Percentiles rank a stretch among this genome's conserved stretches.
Evolutionary conservation across 352 stramenopile genomes (phyloP).

Genomic region (Pythium coloratum): DNA sequence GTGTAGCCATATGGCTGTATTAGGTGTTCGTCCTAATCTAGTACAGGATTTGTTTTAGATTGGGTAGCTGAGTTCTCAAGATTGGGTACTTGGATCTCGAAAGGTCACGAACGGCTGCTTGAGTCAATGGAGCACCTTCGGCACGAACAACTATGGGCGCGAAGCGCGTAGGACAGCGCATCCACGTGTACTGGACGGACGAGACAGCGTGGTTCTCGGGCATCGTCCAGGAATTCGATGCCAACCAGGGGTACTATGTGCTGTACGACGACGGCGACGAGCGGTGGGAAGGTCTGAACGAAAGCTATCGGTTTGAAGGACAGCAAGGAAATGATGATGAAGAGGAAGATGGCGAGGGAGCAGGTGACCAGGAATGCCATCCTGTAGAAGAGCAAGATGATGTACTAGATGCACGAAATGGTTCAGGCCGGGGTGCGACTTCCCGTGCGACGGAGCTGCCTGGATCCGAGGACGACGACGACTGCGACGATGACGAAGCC

Average conservation of each 20-base stretch:
- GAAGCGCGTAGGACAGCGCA: constrained; percentile 54
- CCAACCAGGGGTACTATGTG: constrained; percentile 54
- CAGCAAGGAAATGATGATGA: constrained; percentile 14
- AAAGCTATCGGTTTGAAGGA: constrained; percentile 45
- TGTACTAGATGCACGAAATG: not conserved
- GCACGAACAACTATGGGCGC: constrained; percentile 6
- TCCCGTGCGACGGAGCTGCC: constrained; percentile 15
- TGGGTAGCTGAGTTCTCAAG: not conserved
- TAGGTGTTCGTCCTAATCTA: not conserved
- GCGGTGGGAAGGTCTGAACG: constrained; percentile 51
- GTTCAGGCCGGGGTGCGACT: not conserved
- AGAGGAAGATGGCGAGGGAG: constrained; percentile 4
- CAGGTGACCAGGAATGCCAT: constrained; percentile 6
- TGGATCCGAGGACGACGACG: not conserved
- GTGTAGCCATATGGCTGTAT: constrained; percentile 1
- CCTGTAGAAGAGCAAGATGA: not conserved
- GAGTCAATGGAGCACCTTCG: not conserved
- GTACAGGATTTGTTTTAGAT: not conserved
- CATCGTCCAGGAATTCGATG: constrained; percentile 41
- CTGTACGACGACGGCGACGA: constrained; percentile 84
- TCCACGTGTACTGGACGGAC: constrained; percentile 72
- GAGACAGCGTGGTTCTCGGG: constrained; percentile 77
- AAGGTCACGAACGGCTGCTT: constrained; percentile 7
- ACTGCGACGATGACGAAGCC: not conserved
- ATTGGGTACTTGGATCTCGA: constrained; percentile 9